Conservation (phyloP, 2,329 filamentous ascomycete species). For the Stemphylium lycopersici region DNA sequence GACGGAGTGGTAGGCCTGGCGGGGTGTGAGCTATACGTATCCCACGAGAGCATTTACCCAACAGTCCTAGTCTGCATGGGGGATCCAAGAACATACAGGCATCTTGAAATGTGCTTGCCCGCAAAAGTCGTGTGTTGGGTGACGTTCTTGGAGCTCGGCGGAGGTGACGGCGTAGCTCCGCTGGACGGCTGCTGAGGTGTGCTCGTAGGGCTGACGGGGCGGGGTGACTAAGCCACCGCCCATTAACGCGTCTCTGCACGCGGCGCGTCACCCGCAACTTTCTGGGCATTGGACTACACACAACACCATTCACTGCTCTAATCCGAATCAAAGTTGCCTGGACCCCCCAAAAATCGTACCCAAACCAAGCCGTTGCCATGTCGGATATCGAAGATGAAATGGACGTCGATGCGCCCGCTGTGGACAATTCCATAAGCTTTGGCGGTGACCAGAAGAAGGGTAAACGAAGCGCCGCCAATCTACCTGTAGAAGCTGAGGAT, state of each 20-base stretch:
- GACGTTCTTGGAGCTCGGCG: slow-evolving; percentile 30
- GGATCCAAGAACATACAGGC: slow-evolving; percentile 50
- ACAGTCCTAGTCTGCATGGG: not conserved
- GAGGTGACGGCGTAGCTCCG: slow-evolving; percentile 39
- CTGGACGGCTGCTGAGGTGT: slow-evolving; percentile 33
- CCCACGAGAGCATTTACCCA: not conserved
- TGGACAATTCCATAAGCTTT: slow-evolving; percentile 66
- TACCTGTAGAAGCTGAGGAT: slow-evolving; percentile 93
- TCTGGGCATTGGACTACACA: not conserved
- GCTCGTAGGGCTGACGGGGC: slow-evolving; percentile 43
- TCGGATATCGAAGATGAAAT: slow-evolving; percentile 68
- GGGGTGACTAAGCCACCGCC: slow-evolving; percentile 38
- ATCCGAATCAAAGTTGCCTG: not conserved
- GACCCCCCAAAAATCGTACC: too few species aligned
- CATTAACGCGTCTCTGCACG: slow-evolving; percentile 45
- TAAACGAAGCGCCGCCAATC: slow-evolving; percentile 88
- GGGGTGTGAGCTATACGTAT: slow-evolving; percentile 19
- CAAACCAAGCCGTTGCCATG: slow-evolving; percentile 46
- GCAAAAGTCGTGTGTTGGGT: slow-evolving; percentile 20
- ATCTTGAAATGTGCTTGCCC: slow-evolving; percentile 47
- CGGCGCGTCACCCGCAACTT: slow-evolving; percentile 23
- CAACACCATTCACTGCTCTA: not conserved
- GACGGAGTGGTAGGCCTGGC: slow-evolving; percentile 96
- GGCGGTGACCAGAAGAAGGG: slow-evolving; percentile 81
- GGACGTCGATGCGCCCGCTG: slow-evolving; percentile 67